These are phyloP conservation scores for Anthoceros angustus DNA, from an alignment of 225 moss, liverwort and hornwort species.

Conservation along the genomic window DNA sequence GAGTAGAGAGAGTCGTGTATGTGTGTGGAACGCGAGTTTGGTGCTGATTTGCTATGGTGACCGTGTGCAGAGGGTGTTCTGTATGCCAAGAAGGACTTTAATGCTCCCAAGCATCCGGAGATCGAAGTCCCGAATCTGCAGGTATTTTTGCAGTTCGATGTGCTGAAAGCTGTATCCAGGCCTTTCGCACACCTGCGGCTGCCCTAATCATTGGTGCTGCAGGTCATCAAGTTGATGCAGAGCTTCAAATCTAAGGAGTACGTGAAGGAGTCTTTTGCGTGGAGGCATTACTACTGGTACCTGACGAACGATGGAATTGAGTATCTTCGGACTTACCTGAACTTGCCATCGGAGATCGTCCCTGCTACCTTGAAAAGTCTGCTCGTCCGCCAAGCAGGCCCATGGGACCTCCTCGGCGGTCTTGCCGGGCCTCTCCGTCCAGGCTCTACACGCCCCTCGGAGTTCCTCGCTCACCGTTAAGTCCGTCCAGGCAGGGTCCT, in stretches of 20 bases:
- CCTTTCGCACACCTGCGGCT: not conserved
- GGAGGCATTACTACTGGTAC: conserved; percentile 48
- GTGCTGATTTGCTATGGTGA: not conserved
- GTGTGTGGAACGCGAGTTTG: not conserved
- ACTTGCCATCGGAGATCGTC: conserved; percentile 68
- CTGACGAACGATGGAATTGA: conserved; percentile 67
- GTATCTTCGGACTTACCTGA: conserved; percentile 63
- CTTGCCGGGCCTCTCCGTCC: too few species aligned
- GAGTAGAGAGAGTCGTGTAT: not conserved
- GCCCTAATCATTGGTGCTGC: not conserved
- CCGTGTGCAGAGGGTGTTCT: conserved; percentile 42
- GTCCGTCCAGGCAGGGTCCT: too few species aligned
- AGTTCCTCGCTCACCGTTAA: too few species aligned
- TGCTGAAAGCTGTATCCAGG: not conserved
- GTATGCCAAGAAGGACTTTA: conserved; percentile 85
- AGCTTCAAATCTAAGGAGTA: conserved; percentile 40
- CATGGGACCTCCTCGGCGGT: conserved; percentile 43
- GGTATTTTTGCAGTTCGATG: not conserved
- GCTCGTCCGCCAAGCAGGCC: conserved; percentile 64
- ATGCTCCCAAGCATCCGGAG: conserved; percentile 51
- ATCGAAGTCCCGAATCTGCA: conserved; percentile 38
- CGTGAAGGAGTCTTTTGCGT: conserved; percentile 70
- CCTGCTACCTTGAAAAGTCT: conserved; percentile 79
- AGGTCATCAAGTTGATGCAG: conserved; percentile 38
- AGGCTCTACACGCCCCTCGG: too few species aligned